Evolutionary conservation across 192 early-diverging fungal genomes (phyloP).

Genomic region (Backusella luteola): DNA sequence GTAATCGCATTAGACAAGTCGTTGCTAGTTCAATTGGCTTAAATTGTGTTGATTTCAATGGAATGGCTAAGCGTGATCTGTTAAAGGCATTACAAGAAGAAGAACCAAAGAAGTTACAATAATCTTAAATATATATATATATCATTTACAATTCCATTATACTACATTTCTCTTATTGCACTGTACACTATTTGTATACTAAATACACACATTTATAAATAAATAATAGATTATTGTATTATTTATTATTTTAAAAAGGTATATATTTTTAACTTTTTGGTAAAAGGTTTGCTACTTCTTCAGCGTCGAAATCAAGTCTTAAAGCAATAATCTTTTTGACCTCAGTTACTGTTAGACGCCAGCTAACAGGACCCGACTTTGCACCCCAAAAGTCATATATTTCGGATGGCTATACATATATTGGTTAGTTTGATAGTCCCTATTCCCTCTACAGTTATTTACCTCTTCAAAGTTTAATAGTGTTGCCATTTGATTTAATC

Average conservation of each 20-base stretch:
- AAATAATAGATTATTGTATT: too few species aligned
- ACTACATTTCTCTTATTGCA: not conserved
- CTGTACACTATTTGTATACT: not conserved
- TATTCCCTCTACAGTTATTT: conserved; percentile 14
- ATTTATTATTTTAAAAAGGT: not conserved
- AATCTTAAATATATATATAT: not conserved
- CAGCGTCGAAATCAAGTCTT: conserved; percentile 63
- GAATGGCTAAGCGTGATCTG: conserved; percentile 20
- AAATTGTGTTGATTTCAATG: conserved; percentile 20
- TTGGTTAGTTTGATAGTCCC: not conserved
- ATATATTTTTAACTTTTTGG: conserved; percentile 20
- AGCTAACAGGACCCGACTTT: conserved; percentile 60
- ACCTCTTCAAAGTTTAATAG: conserved; percentile 78
- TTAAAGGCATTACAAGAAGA: conserved; percentile 1
- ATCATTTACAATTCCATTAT: not conserved
- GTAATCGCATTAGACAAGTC: conserved; percentile 9
- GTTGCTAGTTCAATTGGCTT: conserved; percentile 12
- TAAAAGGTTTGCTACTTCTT: conserved; percentile 48
- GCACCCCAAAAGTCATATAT: conserved; percentile 70
- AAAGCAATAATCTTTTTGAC: conserved; percentile 63
- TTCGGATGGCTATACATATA: conserved; percentile 50
- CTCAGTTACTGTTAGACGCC: conserved; percentile 69
- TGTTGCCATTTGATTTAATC: conserved; percentile 83
- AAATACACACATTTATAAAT: too few species aligned
- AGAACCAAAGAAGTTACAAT: conserved; percentile 1